These are phyloP conservation scores for Jasminum sambac DNA, from an alignment of 257 asterid genomes.

Conservation along the genomic window DNA sequence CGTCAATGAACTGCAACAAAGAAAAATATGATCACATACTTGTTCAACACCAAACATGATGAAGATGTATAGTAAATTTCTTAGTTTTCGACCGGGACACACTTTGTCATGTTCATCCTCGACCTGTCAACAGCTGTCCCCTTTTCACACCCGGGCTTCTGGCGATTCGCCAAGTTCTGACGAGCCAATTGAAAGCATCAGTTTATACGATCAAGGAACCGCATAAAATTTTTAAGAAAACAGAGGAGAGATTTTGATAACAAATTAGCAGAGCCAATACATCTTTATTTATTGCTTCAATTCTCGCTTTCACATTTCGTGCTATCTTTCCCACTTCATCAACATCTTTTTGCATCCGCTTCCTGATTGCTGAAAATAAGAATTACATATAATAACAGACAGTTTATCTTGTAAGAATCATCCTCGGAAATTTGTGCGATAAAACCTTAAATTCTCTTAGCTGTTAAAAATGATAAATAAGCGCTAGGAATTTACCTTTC, in stretches of 20 bases:
- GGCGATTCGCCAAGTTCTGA: constrained; percentile 76
- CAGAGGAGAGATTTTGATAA: background rate
- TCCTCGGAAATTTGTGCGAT: constrained; percentile 1
- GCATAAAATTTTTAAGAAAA: constrained; percentile 4
- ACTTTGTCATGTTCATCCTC: constrained; percentile 81
- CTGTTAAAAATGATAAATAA: background rate
- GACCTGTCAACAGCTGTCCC: constrained; percentile 89
- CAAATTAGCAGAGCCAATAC: constrained; percentile 36
- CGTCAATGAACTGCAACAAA: constrained; percentile 55
- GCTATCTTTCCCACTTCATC: constrained; percentile 86
- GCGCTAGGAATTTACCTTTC: constrained; percentile 53
- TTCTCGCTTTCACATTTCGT: constrained; percentile 64
- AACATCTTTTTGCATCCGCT: constrained; percentile 85
- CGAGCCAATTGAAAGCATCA: constrained; percentile 18
- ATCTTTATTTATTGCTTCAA: constrained; percentile 67
- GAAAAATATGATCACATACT: constrained; percentile 13
- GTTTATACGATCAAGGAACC: constrained; percentile 11
- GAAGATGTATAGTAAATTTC: background rate
- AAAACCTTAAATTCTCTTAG: background rate
- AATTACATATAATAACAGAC: background rate
- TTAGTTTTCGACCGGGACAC: constrained; percentile 20
- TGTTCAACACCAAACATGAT: constrained; percentile 15
- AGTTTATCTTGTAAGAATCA: background rate
- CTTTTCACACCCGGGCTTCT: constrained; percentile 82
- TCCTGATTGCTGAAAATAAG: constrained; percentile 65